Conservation (phyloP, 768 basidiomycete species). For the Paxillus rubicundulus region DNA sequence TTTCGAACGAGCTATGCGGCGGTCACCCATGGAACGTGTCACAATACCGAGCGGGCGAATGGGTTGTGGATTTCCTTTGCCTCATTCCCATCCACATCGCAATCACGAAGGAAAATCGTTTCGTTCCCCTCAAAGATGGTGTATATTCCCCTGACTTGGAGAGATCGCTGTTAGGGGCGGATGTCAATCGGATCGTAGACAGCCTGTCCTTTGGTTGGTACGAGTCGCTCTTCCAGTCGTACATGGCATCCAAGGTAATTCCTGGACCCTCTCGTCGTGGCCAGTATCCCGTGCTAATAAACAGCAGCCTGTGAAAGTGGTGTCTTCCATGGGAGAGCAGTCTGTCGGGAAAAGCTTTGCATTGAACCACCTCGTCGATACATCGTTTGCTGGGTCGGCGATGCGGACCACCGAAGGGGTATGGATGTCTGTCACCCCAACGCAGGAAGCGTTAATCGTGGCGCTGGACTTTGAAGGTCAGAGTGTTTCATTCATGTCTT, state of each 20-base stretch:
- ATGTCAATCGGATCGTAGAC: constrained; percentile 48
- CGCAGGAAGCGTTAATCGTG: constrained; percentile 46
- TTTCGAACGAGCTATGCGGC: constrained; percentile 18
- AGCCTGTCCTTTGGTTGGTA: constrained; percentile 54
- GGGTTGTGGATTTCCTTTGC: too few species aligned
- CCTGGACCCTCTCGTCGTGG: not conserved
- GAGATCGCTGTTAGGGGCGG: too few species aligned
- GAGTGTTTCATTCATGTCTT: not conserved
- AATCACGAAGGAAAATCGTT: too few species aligned
- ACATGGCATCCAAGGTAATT: constrained; percentile 47
- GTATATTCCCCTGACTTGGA: too few species aligned
- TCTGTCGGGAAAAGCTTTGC: constrained; percentile 55
- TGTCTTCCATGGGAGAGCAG: constrained; percentile 62
- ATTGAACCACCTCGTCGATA: constrained; percentile 53
- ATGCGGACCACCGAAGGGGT: constrained; percentile 60
- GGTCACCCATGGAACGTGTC: constrained; percentile 24
- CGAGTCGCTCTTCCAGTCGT: constrained; percentile 56
- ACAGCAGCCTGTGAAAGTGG: constrained; percentile 53
- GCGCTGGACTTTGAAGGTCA: constrained; percentile 59
- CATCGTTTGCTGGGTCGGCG: constrained; percentile 56
- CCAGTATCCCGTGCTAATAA: not conserved
- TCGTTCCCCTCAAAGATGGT: too few species aligned
- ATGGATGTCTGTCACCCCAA: constrained; percentile 60
- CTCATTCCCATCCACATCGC: too few species aligned
- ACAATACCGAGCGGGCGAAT: too few species aligned